Evolutionary conservation across 495 filamentous ascomycete genomes (phyloP).

Genomic region (Symbiotaphrina buchneri): DNA sequence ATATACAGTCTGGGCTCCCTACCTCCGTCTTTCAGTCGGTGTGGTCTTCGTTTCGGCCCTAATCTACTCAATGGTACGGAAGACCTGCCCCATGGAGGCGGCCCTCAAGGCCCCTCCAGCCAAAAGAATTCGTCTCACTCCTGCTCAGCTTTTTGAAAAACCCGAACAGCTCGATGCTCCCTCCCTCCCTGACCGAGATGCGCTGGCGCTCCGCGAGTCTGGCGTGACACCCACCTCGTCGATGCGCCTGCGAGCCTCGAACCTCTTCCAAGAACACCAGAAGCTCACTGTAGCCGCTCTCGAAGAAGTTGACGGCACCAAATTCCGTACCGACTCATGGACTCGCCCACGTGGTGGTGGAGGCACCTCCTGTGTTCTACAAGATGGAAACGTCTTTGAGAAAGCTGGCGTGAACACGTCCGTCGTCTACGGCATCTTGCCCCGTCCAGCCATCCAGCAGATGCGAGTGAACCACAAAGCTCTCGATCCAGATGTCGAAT

Average conservation of each 20-base stretch:
- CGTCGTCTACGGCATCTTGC: conserved; percentile 82
- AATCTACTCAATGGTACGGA: conserved; percentile 42
- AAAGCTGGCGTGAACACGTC: conserved; percentile 94
- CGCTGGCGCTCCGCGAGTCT: conserved; percentile 37
- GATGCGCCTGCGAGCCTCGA: conserved; percentile 96
- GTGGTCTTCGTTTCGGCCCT: conserved; percentile 36
- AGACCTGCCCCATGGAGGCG: neutral
- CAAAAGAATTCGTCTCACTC: conserved; percentile 10
- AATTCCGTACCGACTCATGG: conserved; percentile 74
- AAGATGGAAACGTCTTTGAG: conserved; percentile 92
- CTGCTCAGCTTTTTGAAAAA: conserved; percentile 21
- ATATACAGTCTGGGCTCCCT: conserved; percentile 23
- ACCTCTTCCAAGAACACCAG: conserved; percentile 82
- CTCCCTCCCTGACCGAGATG: conserved; percentile 54
- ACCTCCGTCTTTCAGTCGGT: conserved; percentile 33
- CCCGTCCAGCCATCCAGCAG: conserved; percentile 67
- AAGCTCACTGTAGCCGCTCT: conserved; percentile 63
- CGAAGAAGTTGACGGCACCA: conserved; percentile 54
- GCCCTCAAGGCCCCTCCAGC: neutral
- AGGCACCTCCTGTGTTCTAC: conserved; percentile 76
- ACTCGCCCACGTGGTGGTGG: conserved; percentile 67
- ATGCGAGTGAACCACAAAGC: conserved; percentile 95
- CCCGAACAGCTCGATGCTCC: conserved; percentile 25
- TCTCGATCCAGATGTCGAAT: conserved; percentile 52
- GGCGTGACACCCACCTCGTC: conserved; percentile 51